phyloP scores from a whole-genome alignment of 768 basidiomycete genomes.

The Leccinum truebloodii region DNA sequence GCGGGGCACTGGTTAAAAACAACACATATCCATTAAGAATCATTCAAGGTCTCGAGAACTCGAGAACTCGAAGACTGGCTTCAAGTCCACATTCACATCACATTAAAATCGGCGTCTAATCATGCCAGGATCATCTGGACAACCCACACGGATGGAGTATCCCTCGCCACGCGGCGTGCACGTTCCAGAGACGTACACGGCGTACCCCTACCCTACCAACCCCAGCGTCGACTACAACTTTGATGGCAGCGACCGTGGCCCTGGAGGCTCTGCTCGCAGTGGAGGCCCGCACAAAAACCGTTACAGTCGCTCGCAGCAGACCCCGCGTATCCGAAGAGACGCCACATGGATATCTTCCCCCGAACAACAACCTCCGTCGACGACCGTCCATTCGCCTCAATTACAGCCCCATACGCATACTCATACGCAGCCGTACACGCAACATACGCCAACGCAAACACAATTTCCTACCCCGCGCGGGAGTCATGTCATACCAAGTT shows the following conservation, averaged over 20 bases:
- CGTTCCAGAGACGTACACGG: slow-evolving; percentile 18
- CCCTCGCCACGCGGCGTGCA: slow-evolving; percentile 27
- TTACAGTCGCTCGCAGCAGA: slow-evolving; percentile 22
- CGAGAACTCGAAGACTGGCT: background rate
- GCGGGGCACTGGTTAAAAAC: too few relatives aligned
- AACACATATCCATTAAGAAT: background rate
- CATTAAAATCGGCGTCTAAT: too few relatives aligned
- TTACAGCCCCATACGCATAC: background rate
- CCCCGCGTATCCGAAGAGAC: slow-evolving; percentile 21
- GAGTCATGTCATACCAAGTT: background rate
- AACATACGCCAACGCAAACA: background rate
- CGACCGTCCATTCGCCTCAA: slow-evolving; percentile 1
- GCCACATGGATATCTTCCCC: slow-evolving; percentile 26
- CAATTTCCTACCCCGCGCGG: background rate
- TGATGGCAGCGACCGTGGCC: slow-evolving; percentile 10
- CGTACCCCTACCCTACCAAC: background rate
- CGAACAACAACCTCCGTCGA: slow-evolving; percentile 13
- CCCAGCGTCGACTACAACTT: slow-evolving; percentile 6
- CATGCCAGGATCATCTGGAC: background rate
- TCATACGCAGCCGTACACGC: background rate
- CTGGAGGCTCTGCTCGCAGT: slow-evolving; percentile 4
- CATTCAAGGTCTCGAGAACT: background rate
- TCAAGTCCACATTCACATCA: background rate
- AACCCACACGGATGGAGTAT: slow-evolving; percentile 12
- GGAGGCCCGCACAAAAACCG: slow-evolving; percentile 19